phyloP scores from a whole-genome alignment of 176 grass and related monocot species.

The Pharus latifolius region DNA sequence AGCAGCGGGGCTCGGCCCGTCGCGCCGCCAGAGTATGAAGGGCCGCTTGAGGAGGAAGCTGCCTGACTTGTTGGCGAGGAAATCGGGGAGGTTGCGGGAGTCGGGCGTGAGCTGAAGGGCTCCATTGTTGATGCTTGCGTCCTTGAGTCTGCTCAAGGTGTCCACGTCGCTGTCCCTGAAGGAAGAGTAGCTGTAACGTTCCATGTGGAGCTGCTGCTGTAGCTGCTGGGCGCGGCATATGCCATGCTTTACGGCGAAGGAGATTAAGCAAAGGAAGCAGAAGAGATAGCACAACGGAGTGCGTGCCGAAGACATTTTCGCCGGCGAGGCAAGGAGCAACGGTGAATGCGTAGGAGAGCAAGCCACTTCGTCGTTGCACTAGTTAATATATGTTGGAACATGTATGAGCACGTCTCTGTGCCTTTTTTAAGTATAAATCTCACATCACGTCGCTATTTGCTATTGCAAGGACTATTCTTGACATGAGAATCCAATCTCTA shows the following conservation, averaged over 20 bases:
- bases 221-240: neutral
- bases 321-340: no score
- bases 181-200: neutral
- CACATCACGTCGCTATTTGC: no score
- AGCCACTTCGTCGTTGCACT: no score
- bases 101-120: conserved; percentile 58
- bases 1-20: neutral
- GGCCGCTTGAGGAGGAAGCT: conserved; percentile 8
- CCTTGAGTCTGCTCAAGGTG: neutral
- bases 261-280: neutral
- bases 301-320: no score
- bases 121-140: conserved; percentile 11
- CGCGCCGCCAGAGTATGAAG: conserved; percentile 32
- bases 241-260: neutral
- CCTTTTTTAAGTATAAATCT: no score
- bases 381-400: no score
- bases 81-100: neutral
- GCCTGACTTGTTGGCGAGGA: conserved; percentile 32
- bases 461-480: no score
- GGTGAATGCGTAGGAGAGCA: no score
- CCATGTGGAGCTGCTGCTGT: neutral
- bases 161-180: neutral
- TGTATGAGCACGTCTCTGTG: no score
- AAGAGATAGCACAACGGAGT: neutral
- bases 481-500: no score